Evolutionary conservation across 176 grass and related monocot species (phyloP), one percentile per base, ranked within the genome.

Genomic region (Musa troglodytarum): DNA sequence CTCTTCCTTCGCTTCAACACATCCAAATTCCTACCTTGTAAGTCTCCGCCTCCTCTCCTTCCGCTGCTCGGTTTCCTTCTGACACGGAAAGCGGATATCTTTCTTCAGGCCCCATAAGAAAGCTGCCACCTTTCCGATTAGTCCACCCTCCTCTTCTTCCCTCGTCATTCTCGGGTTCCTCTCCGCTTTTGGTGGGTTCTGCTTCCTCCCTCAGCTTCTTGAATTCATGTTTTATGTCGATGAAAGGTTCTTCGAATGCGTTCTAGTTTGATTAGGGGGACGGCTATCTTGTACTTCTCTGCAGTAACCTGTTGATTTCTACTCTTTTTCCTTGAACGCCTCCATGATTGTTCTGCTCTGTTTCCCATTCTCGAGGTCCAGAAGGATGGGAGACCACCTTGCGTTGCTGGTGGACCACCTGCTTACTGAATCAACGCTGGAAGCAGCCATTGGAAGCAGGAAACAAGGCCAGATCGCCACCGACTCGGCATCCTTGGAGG

Each of bases 301-400:
- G 34, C 34, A 43, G 4, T 4, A 43, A 43, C 6, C 34, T 43
- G 34, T 43, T 43, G 34, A 43, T 43, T 29, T 43, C 4, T 43
- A 43, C 34, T 43, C 34, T 43, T 43, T 34, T 43, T 43, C 34
- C 34, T 43, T 43, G 53, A 26, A 50, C 54, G 21, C 2, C 2
- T 57, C 29, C 14, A 59, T 15, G 12, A 1, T 57, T 62, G 23
- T 67, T 15, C 34, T 24, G 10, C 66, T 17, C 51, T 72, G 15
- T 19, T 83, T 63, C 2, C 74, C 80, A 9, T 73, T 62, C 22
- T 25, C 12, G 54, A 49, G 13, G 28, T 77, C 51, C 53, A 20
- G 53, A 20, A 84, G 59, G 56, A 96, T 92, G 92, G 66, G 82
- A 0, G 87, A 86, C 54, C 87, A 89, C 80, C 89, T 92, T 56